These are phyloP conservation scores for Gynandropsis gynandra DNA, from an alignment of 345 rosid species.

Conservation along the genomic window DNA sequence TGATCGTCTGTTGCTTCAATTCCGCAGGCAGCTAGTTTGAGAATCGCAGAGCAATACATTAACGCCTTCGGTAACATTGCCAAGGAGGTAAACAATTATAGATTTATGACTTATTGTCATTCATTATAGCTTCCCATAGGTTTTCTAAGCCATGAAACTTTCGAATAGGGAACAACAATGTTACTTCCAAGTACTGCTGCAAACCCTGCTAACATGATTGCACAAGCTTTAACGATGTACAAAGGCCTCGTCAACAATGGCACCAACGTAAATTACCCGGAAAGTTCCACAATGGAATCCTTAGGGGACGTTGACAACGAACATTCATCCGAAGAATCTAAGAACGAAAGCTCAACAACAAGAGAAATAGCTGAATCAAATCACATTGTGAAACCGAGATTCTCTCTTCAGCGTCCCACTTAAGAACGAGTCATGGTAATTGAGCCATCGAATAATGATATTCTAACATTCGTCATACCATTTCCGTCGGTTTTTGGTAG, in stretches of 20 bases:
- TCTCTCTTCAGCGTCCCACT: conserved; percentile 61
- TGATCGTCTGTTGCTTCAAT: conserved; percentile 5
- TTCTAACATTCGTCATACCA: too few species aligned
- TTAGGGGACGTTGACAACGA: conserved; percentile 21
- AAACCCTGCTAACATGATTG: conserved; percentile 66
- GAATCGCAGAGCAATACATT: conserved; percentile 49
- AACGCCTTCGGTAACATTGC: conserved; percentile 84
- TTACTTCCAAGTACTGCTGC: conserved; percentile 67
- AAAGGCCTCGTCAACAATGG: conserved; percentile 46
- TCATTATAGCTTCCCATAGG: neutral
- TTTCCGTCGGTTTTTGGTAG: too few species aligned
- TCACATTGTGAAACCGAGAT: conserved; percentile 24
- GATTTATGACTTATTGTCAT: neutral
- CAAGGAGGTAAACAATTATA: conserved; percentile 51
- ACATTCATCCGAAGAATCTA: conserved; percentile 23
- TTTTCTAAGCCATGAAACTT: neutral
- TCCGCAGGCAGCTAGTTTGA: conserved; percentile 68
- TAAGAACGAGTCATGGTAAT: conserved; percentile 10
- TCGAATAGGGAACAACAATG: conserved; percentile 71
- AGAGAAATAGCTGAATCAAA: conserved; percentile 18
- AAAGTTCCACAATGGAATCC: conserved; percentile 17
- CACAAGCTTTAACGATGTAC: conserved; percentile 73
- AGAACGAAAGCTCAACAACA: conserved; percentile 20
- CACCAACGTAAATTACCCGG: conserved; percentile 26
- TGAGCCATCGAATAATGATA: too few species aligned